phyloP scores from a whole-genome alignment of 768 basidiomycete genomes.

The Mycena filopes region DNA sequence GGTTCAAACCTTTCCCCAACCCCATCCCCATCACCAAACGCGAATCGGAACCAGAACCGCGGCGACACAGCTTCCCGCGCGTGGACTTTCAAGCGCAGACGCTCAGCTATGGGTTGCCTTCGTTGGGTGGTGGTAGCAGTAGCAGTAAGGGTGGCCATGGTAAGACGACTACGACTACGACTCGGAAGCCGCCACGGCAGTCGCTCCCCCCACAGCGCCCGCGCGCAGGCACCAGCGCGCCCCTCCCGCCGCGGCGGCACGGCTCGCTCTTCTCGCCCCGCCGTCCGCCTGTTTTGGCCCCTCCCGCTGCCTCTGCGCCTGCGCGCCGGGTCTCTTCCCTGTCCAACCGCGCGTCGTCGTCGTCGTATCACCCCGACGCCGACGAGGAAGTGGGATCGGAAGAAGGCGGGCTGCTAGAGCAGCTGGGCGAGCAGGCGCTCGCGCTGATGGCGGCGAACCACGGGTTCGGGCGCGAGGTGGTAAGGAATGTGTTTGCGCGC shows the following conservation, averaged over 20 bases:
- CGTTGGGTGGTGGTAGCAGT: too few relatives aligned
- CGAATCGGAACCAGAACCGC: background rate
- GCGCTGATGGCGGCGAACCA: conserved; percentile 57
- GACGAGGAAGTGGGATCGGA: too few relatives aligned
- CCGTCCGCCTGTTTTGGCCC: background rate
- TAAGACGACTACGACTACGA: too few relatives aligned
- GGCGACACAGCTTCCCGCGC: conserved; percentile 19
- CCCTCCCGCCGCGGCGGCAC: conserved; percentile 2
- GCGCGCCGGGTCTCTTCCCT: background rate
- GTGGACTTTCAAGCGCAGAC: conserved; percentile 16
- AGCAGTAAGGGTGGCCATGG: too few relatives aligned
- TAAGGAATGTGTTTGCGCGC: conserved; percentile 48
- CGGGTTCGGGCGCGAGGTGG: conserved; percentile 53
- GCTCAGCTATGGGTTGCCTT: background rate
- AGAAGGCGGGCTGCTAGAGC: conserved; percentile 15
- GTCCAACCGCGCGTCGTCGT: background rate
- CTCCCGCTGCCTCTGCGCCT: background rate
- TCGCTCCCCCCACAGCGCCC: conserved; percentile 19
- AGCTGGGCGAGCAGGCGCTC: conserved; percentile 42
- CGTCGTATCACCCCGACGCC: background rate
- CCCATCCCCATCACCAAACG: too few relatives aligned
- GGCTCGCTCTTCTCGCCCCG: conserved; percentile 20
- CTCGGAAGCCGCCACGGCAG: conserved; percentile 12
- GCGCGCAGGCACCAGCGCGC: background rate
- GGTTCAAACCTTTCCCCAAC: background rate